Conservation (phyloP, 2,329 filamentous ascomycete species). For the Colletotrichum sp. region DNA sequence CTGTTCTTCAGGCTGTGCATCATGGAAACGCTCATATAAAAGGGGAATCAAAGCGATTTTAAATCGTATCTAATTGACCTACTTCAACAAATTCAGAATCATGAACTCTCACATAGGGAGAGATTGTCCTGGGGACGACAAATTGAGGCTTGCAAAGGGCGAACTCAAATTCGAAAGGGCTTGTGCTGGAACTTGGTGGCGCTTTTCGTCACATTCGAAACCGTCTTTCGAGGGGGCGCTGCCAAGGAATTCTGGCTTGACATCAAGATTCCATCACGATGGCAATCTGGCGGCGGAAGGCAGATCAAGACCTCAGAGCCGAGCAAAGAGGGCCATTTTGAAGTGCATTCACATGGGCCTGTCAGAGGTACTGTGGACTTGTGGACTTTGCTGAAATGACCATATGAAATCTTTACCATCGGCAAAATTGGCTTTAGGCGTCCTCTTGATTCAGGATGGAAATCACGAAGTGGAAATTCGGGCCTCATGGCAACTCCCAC, state of each 20-base stretch:
- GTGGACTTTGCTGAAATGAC: background rate
- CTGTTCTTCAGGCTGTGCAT: background rate
- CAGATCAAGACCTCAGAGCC: background rate
- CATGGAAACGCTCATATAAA: background rate
- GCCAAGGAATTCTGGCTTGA: background rate
- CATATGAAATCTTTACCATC: fast-evolving
- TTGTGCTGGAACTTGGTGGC: background rate
- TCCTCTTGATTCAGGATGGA: fast-evolving
- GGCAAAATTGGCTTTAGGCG: fast-evolving
- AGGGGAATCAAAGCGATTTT: background rate
- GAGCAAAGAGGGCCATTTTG: too few relatives aligned
- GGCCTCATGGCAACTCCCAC: background rate
- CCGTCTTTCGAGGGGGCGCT: background rate
- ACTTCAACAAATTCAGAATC: too few relatives aligned
- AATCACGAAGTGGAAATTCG: background rate
- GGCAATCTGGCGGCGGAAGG: fast-evolving
- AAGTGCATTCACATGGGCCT: too few relatives aligned
- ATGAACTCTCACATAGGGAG: too few relatives aligned
- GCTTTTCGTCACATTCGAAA: background rate
- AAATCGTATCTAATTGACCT: background rate
- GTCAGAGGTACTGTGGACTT: too few relatives aligned
- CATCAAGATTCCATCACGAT: background rate
- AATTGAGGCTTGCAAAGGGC: background rate
- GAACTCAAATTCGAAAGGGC: background rate
- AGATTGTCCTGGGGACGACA: background rate